Percentiles rank a stretch among this genome's conserved stretches.
phyloP scores from a whole-genome alignment of 129 eudicot species.

The Tagetes erecta region DNA sequence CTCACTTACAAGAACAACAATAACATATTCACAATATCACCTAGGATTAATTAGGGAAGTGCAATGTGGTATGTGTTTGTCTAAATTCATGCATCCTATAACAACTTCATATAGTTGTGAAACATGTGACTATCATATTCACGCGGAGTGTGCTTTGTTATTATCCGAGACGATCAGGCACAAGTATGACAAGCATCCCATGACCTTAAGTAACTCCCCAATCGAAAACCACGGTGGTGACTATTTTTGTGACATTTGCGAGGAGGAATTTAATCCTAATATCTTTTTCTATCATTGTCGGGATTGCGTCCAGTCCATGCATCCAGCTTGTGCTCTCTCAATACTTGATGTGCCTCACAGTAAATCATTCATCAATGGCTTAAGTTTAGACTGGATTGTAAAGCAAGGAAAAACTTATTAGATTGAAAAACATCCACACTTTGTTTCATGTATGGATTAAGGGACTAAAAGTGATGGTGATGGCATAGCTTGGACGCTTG shows the following conservation, averaged over 20 bases:
- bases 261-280: neutral
- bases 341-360: neutral
- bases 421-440: too few relatives aligned
- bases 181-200: neutral
- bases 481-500: too few relatives aligned
- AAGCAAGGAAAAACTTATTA: too few relatives aligned
- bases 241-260: constrained; percentile 5
- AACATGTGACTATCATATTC: neutral
- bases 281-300: constrained; percentile 19
- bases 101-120: too few relatives aligned
- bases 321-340: neutral
- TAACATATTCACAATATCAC: too few relatives aligned
- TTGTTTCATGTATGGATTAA: too few relatives aligned
- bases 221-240: constrained; percentile 8
- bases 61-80: too few relatives aligned
- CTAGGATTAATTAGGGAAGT: too few relatives aligned
- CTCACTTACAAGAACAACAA: neutral
- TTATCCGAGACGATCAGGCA: neutral
- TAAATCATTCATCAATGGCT: too few relatives aligned
- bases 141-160: neutral
- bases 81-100: too few relatives aligned
- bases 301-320: constrained; percentile 1
- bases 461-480: too few relatives aligned
- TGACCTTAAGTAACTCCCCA: neutral
- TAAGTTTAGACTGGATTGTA: too few relatives aligned